Conservation (phyloP, 202 grass and related monocot species). For the Carex arenaria region DNA sequence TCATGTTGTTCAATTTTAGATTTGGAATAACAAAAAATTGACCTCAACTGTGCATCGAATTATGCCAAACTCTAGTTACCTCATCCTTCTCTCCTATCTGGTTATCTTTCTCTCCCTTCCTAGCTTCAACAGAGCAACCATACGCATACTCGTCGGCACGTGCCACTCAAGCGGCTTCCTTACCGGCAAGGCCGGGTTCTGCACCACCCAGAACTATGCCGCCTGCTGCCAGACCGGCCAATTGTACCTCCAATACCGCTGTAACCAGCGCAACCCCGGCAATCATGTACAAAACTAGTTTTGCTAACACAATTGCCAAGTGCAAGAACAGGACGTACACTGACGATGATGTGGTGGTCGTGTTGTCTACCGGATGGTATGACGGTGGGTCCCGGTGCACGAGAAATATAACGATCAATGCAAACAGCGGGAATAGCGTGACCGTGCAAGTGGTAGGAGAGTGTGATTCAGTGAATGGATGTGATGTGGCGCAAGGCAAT, state of each 20-base stretch:
- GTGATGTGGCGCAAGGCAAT: slow-evolving; percentile 22
- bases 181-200: slow-evolving; percentile 32
- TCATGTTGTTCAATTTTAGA: neutral
- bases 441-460: slow-evolving; percentile 45
- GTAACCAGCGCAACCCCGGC: neutral
- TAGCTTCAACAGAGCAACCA: slow-evolving; percentile 13
- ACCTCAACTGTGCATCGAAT: neutral
- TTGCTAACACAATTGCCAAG: neutral
- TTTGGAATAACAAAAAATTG: no score
- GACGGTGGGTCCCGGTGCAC: slow-evolving; percentile 25
- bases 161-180: slow-evolving; percentile 50
- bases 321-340: slow-evolving; percentile 2
- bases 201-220: slow-evolving; percentile 33
- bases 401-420: slow-evolving; percentile 29
- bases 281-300: neutral
- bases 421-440: slow-evolving; percentile 24
- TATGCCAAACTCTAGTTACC: neutral
- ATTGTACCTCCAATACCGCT: slow-evolving; percentile 38
- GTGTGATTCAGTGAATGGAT: slow-evolving; percentile 52
- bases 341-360: slow-evolving; percentile 1
- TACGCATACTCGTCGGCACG: neutral
- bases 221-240: slow-evolving; percentile 40
- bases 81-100: neutral
- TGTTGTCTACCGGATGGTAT: slow-evolving; percentile 15
- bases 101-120: slow-evolving; percentile 20